These are phyloP conservation scores for Geotrichum candidum DNA, from an alignment of 1,139 yeast species.

Conservation along the genomic window DNA sequence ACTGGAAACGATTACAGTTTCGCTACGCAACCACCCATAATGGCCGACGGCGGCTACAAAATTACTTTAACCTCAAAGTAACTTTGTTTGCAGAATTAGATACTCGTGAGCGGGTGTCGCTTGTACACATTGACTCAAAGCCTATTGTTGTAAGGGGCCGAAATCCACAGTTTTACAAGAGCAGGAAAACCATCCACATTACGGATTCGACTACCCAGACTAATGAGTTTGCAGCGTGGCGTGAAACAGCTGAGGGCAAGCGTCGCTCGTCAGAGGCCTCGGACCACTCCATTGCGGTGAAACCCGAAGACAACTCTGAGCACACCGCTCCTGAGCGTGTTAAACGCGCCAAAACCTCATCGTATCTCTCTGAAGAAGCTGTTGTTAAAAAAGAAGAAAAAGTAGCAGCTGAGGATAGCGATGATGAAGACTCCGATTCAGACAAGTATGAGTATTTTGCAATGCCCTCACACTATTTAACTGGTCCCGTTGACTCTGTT, in stretches of 20 bases:
- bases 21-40: conserved; percentile 60
- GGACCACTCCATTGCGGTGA: neutral
- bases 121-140: conserved; percentile 31
- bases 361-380: neutral
- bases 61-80: conserved; percentile 48
- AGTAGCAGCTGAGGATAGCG: conserved; percentile 5
- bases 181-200: conserved; percentile 43
- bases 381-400: neutral
- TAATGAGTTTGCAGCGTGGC: neutral
- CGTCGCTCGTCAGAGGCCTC: neutral
- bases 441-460: conserved; percentile 48
- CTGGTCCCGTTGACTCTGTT: conserved; percentile 55
- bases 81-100: conserved; percentile 38
- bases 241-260: conserved; percentile 34
- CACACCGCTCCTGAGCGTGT: neutral
- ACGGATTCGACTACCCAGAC: neutral
- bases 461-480: conserved; percentile 49
- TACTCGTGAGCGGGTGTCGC: conserved; percentile 28
- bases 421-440: conserved; percentile 22
- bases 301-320: conserved; percentile 1
- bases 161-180: conserved; percentile 57
- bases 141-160: conserved; percentile 62
- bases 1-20: conserved; percentile 46
- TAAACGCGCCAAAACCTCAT: neutral
- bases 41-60: conserved; percentile 53